Conservation (phyloP, 495 filamentous ascomycete genomes). For the Penicillium mononematosum region DNA sequence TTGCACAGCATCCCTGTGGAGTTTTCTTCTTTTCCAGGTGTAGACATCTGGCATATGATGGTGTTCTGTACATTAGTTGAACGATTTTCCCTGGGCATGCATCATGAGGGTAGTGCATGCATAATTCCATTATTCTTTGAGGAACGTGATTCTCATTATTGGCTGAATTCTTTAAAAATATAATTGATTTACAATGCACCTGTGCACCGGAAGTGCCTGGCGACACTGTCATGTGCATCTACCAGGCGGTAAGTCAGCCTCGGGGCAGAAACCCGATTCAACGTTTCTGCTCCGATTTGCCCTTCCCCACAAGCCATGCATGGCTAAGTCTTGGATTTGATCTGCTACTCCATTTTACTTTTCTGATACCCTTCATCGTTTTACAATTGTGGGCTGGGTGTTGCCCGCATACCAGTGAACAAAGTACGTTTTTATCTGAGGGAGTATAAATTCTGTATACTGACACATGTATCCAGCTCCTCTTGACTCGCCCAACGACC, state of each 20-base stretch:
- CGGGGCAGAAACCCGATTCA: conserved; percentile 14
- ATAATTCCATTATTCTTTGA: conserved; percentile 6
- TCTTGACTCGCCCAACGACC: conserved; percentile 7
- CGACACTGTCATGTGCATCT: conserved; percentile 8
- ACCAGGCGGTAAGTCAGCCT: conserved; percentile 11
- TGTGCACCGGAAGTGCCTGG: background rate
- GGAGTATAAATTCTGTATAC: background rate
- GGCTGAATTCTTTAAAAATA: background rate
- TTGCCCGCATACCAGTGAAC: background rate
- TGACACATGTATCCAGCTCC: conserved; percentile 8
- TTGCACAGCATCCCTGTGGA: conserved; percentile 43
- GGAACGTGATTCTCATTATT: background rate
- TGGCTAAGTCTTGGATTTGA: conserved; percentile 9
- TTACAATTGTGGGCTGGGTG: conserved; percentile 2
- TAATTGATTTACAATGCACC: background rate
- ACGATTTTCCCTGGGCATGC: conserved; percentile 7
- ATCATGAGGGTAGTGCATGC: conserved; percentile 6
- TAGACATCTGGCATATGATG: conserved; percentile 30
- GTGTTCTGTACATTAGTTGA: conserved; percentile 47
- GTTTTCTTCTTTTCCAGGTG: conserved; percentile 33
- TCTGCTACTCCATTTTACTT: conserved; percentile 2
- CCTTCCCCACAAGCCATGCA: conserved; percentile 15
- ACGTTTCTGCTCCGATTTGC: conserved; percentile 5
- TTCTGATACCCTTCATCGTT: background rate
- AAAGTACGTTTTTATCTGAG: background rate